Conservation (phyloP, 1,284 basidiomycete genomes). For the Mycena sp. region DNA sequence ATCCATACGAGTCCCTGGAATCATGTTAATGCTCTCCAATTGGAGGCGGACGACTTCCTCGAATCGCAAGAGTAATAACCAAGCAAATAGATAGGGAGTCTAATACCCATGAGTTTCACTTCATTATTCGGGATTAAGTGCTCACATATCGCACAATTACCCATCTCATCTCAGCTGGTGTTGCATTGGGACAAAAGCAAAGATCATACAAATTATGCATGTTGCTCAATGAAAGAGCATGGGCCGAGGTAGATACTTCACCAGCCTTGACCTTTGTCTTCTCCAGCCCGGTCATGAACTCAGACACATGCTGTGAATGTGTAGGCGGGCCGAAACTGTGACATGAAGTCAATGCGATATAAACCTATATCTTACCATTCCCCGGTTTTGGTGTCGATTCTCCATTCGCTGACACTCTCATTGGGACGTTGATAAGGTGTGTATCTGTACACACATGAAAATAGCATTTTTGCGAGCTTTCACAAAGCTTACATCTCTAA, state of each 20-base stretch:
- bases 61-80: slow-evolving; percentile 31
- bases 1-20: slow-evolving; percentile 22
- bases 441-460: too few relatives aligned
- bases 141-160: slow-evolving; percentile 21
- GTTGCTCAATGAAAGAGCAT: slow-evolving; percentile 30
- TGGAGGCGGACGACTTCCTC: slow-evolving; percentile 32
- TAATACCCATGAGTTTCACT: slow-evolving; percentile 4
- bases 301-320: background rate
- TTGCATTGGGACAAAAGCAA: slow-evolving; percentile 22
- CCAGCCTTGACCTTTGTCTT: slow-evolving; percentile 34
- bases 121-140: background rate
- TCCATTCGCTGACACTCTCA: too few relatives aligned
- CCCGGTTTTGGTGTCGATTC: too few relatives aligned
- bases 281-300: slow-evolving; percentile 34
- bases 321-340: background rate
- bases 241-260: slow-evolving; percentile 32
- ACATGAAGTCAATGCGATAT: background rate
- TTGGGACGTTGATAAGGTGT: too few relatives aligned
- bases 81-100: slow-evolving; percentile 33
- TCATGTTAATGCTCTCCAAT: too few relatives aligned
- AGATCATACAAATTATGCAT: too few relatives aligned
- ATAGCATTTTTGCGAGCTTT: too few relatives aligned
- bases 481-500: too few relatives aligned
- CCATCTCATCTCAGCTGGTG: slow-evolving; percentile 18
- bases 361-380: slow-evolving; percentile 17